Evolutionary conservation across 441 rosid species (phyloP), one percentile per base, ranked within the genome.

Genomic region (Erysimum pusillum): DNA sequence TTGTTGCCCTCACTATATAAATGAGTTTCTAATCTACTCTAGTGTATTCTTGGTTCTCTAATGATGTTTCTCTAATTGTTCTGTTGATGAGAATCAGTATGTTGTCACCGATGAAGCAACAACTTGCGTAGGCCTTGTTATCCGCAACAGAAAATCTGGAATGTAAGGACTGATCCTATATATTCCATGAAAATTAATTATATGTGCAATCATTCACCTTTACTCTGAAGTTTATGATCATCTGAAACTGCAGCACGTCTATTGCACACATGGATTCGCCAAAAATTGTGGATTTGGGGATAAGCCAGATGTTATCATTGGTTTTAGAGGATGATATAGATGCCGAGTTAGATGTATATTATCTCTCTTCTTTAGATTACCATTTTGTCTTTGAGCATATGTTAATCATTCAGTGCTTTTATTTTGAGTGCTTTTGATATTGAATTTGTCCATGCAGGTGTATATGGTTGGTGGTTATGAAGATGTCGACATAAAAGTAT

Each of bases 91-190:
- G 46, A 69, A 5, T 63, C 15, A 93, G 95, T 83, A 83, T 77
- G 82, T 86, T 7, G 97, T 95, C 79, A 87, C 90, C 15, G 97
- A 91, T 81, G 97, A 94, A 84, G 95, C 95, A 63, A 94, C 98
- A 45, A 92, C 97, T 56, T 94, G 97, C 6, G 84, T 92, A 58
- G 97, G 92, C 25, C 79, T 94, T 53, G 91, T 87, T 71, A 86
- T 94, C 67, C 87, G 93, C 39, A 91, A 90, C 79, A 85, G 76
- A 57, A 85, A 39, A 70, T 87, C 70, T 78, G 90, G 93, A 80
- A 87, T 88, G 97, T 94, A 75, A 80, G 93, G 31, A 73, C 64
- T 53, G 15, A 14, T 69, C 49, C 14, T 25, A 17, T 46, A 36
- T 53, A 13, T 56, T 4, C 15, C 17, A 9, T 18, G 0, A 51